Conservation (phyloP, 768 basidiomycete species). For the Boletus vinaceobasis region DNA sequence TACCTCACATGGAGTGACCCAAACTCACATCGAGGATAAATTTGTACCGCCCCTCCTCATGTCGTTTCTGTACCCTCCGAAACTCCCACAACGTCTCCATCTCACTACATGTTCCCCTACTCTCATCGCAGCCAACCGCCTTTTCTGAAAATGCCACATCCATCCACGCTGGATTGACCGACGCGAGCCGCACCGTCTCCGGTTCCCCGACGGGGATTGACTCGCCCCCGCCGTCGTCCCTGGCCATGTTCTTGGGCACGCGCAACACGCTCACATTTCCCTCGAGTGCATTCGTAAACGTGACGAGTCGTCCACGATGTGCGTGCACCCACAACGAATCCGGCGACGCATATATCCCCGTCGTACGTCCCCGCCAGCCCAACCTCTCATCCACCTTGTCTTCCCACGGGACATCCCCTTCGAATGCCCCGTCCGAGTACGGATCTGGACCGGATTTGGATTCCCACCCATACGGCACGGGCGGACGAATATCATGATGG, state of each 20-base stretch:
- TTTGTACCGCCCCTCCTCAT: constrained; percentile 55
- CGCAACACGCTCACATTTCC: constrained; percentile 39
- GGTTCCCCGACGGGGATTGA: constrained; percentile 36
- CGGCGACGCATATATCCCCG: constrained; percentile 51
- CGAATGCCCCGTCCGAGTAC: constrained; percentile 20
- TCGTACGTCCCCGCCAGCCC: constrained; percentile 73
- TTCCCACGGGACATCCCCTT: constrained; percentile 60
- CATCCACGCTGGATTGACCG: constrained; percentile 52
- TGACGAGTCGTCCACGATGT: constrained; percentile 50
- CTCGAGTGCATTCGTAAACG: constrained; percentile 38
- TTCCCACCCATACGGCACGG: constrained; percentile 46
- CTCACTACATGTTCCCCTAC: constrained; percentile 34
- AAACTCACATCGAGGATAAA: constrained; percentile 54
- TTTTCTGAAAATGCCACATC: constrained; percentile 54
- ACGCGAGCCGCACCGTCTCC: constrained; percentile 33
- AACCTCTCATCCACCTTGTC: constrained; percentile 58
- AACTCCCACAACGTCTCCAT: constrained; percentile 51
- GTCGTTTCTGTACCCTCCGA: constrained; percentile 39
- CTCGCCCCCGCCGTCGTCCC: neutral
- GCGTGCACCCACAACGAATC: constrained; percentile 45
- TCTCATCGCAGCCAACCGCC: constrained; percentile 40
- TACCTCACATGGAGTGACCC: neutral
- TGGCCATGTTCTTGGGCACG: constrained; percentile 17
- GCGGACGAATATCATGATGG: constrained; percentile 55
- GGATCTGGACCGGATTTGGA: constrained; percentile 32